These are phyloP conservation scores for Podochytrium sp. DNA, from an alignment of 192 early-diverging fungal species.

Conservation along the genomic window DNA sequence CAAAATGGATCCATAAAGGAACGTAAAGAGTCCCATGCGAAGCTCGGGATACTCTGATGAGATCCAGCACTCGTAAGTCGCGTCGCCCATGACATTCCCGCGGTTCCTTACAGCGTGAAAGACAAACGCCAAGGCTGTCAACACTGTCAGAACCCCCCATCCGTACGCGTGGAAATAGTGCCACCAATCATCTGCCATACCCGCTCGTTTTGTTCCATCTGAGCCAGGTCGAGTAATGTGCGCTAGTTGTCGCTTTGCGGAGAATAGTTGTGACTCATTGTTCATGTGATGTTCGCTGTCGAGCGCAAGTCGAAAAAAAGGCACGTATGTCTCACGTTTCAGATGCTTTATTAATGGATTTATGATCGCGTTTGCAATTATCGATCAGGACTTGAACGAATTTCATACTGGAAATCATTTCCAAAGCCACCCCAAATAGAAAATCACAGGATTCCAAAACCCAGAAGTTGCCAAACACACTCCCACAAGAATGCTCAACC, in stretches of 20 bases:
- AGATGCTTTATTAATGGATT: too few relatives aligned
- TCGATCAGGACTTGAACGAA: not conserved
- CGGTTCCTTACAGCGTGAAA: not conserved
- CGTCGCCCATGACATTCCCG: conserved; percentile 4
- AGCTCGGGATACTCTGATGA: conserved; percentile 1
- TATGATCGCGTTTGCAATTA: too few relatives aligned
- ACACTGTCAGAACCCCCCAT: not conserved
- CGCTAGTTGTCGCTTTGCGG: too few relatives aligned
- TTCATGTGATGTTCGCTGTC: too few relatives aligned
- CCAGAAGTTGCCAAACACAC: not conserved
- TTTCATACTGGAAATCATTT: too few relatives aligned
- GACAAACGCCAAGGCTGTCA: not conserved
- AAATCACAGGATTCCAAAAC: conserved; percentile 15
- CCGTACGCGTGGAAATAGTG: not conserved
- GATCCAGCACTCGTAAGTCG: conserved; percentile 27
- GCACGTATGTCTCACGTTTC: too few relatives aligned
- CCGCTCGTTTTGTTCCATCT: too few relatives aligned
- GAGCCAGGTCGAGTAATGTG: too few relatives aligned
- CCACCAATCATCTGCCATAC: not conserved
- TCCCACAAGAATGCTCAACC: not conserved
- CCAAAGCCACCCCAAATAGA: too few relatives aligned
- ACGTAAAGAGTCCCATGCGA: conserved; percentile 5
- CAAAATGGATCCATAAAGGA: conserved; percentile 9
- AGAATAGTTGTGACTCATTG: too few relatives aligned
- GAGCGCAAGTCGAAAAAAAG: too few relatives aligned